Percentiles rank a stretch among this genome's conserved stretches.
Evolutionary conservation across 139 green algal species (phyloP).

Genomic region (Haematococcus sp.): DNA sequence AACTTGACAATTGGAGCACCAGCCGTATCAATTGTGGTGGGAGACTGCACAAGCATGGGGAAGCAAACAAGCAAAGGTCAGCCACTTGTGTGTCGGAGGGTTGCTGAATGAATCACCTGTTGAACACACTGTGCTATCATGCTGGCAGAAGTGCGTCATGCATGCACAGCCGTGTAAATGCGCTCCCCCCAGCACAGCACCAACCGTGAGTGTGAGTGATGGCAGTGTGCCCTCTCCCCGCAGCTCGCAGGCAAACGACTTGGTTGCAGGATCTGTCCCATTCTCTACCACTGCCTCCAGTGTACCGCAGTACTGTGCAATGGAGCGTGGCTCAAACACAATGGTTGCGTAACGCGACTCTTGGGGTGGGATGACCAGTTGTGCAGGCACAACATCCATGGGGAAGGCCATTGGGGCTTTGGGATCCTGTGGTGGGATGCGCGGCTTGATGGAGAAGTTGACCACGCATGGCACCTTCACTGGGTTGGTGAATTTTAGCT

Average conservation of each 20-base stretch:
- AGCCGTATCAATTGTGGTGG: constrained; percentile 36
- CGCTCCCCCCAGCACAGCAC: too few species aligned
- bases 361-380: constrained; percentile 58
- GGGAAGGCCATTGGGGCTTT: constrained; percentile 44
- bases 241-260: constrained; percentile 67
- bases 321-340: constrained; percentile 59
- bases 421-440: constrained; percentile 9
- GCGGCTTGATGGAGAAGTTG: constrained; percentile 66
- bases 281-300: constrained; percentile 70
- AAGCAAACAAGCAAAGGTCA: too few species aligned
- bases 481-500: constrained; percentile 78
- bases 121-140: too few species aligned
- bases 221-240: constrained; percentile 74
- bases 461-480: constrained; percentile 77
- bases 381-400: constrained; percentile 55
- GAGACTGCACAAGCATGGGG: constrained; percentile 33
- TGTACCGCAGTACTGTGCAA: constrained; percentile 60
- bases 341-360: constrained; percentile 45
- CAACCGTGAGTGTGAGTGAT: constrained; percentile 55
- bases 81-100: too few species aligned
- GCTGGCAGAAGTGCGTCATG: too few species aligned
- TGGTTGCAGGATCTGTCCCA: constrained; percentile 59
- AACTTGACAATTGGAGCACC: constrained; percentile 58
- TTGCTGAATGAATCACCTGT: too few species aligned
- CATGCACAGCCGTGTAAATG: too few species aligned